Evolutionary conservation across 192 early-diverging fungal species (phyloP).

Genomic region (Polychytrium aggregatum): DNA sequence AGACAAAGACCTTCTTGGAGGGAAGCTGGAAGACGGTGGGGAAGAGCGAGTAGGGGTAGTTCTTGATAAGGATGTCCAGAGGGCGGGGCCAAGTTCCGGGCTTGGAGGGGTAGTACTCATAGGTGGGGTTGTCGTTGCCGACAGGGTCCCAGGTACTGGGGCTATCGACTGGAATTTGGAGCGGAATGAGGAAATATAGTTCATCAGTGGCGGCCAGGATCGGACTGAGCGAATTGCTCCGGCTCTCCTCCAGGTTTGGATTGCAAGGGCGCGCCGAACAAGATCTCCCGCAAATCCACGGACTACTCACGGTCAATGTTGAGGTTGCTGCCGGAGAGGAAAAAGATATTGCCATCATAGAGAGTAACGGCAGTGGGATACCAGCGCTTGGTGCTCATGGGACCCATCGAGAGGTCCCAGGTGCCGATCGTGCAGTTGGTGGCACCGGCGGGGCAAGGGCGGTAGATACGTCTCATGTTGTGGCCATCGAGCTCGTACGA

Average conservation of each 20-base stretch:
- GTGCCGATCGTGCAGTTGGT: slow-evolving; percentile 1
- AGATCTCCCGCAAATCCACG: neutral
- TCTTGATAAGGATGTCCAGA: slow-evolving; percentile 7
- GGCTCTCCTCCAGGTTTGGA: no score
- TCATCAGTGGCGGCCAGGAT: no score
- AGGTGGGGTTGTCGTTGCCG: slow-evolving; percentile 25
- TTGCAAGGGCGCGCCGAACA: no score
- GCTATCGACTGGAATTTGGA: no score
- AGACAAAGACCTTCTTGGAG: slow-evolving; percentile 19
- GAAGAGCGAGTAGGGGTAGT: slow-evolving; percentile 12
- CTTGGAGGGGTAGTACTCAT: slow-evolving; percentile 25
- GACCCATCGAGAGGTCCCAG: slow-evolving; percentile 6
- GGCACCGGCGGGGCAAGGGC: slow-evolving; percentile 1
- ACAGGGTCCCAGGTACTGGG: no score
- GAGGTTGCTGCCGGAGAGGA: slow-evolving; percentile 16
- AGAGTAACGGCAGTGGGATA: slow-evolving; percentile 29
- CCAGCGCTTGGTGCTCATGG: slow-evolving; percentile 24
- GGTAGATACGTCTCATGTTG: slow-evolving; percentile 6
- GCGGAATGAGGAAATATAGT: no score
- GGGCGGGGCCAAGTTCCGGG: slow-evolving; percentile 3
- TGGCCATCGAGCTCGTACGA: slow-evolving; percentile 11
- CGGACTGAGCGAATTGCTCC: no score
- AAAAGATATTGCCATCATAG: slow-evolving; percentile 4
- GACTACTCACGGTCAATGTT: neutral
- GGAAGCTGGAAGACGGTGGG: slow-evolving; percentile 20